Conservation (phyloP, 2,329 filamentous ascomycete species). For the Penicillium palitans region DNA sequence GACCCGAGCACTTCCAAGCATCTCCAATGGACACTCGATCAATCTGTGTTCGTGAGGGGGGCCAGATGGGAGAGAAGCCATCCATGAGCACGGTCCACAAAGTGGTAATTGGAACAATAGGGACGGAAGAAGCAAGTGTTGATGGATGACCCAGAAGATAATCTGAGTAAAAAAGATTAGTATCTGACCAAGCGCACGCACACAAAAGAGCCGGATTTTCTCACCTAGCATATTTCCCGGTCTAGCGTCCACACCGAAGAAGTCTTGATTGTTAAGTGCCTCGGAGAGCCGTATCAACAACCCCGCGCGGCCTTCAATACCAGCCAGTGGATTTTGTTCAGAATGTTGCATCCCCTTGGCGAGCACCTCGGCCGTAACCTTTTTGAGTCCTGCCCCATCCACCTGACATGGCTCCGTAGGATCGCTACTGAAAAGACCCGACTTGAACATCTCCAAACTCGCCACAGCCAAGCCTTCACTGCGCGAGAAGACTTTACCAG, state of each 20-base stretch:
- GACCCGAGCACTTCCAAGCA: conserved; percentile 84
- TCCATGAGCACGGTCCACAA: conserved; percentile 91
- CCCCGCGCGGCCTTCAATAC: conserved; percentile 78
- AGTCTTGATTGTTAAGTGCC: conserved; percentile 75
- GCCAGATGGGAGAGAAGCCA: conserved; percentile 85
- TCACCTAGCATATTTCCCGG: conserved; percentile 93
- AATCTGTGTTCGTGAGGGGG: conserved; percentile 77
- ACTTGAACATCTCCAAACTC: conserved; percentile 89
- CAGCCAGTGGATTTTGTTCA: conserved; percentile 76
- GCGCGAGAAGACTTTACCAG: conserved; percentile 75
- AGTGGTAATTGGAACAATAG: conserved; percentile 81
- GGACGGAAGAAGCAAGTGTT: conserved; percentile 83
- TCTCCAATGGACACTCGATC: conserved; percentile 87
- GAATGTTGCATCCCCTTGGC: conserved; percentile 82
- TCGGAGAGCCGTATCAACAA: conserved; percentile 73
- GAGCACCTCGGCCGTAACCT: conserved; percentile 71
- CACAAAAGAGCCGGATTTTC: conserved; percentile 24
- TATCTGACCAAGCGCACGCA: background rate
- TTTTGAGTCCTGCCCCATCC: conserved; percentile 76
- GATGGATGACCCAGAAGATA: conserved; percentile 90
- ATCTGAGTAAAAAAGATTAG: conserved; percentile 54
- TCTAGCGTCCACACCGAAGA: conserved; percentile 79
- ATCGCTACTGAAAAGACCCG: conserved; percentile 83
- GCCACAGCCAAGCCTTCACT: conserved; percentile 85
- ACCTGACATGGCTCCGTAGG: conserved; percentile 81